phyloP scores from a whole-genome alignment of 306 rosid genomes.

The Vigna hirtella region DNA sequence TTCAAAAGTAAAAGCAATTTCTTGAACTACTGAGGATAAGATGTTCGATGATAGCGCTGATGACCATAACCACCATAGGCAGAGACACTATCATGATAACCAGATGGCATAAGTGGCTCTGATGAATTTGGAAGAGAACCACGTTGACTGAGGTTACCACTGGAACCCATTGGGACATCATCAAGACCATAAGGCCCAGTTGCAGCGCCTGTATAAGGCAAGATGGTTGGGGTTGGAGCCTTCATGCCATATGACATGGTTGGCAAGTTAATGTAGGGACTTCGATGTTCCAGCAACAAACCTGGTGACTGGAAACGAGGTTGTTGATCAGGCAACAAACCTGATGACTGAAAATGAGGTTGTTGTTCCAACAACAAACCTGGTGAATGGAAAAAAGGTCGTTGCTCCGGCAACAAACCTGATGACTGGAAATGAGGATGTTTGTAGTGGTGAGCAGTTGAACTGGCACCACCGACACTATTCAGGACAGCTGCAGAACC shows the following conservation, averaged over 20 bases:
- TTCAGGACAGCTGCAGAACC: constrained; percentile 50
- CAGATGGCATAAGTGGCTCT: constrained; percentile 54
- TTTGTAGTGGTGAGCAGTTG: constrained; percentile 52
- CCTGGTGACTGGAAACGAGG: constrained; percentile 57
- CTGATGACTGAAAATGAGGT: constrained; percentile 53
- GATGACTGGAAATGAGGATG: constrained; percentile 54
- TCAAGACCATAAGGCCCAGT: constrained; percentile 62
- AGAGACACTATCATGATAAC: constrained; percentile 56
- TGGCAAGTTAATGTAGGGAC: constrained; percentile 59
- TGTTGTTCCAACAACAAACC: constrained; percentile 62
- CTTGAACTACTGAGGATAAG: constrained; percentile 65
- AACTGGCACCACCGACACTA: constrained; percentile 39
- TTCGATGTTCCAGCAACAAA: constrained; percentile 56
- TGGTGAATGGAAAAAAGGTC: constrained; percentile 52
- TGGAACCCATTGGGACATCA: constrained; percentile 63
- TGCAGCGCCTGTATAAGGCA: constrained; percentile 60
- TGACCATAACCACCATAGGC: constrained; percentile 64
- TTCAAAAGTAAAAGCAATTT: constrained; percentile 33
- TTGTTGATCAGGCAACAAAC: constrained; percentile 58
- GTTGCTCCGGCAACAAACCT: constrained; percentile 62
- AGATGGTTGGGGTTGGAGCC: constrained; percentile 55
- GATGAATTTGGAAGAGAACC: constrained; percentile 59
- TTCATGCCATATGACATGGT: constrained; percentile 63
- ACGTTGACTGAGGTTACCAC: constrained; percentile 56
- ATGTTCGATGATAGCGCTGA: constrained; percentile 57